Conservation (phyloP, 202 grass and related monocot species). For the Panicum hallii region DNA sequence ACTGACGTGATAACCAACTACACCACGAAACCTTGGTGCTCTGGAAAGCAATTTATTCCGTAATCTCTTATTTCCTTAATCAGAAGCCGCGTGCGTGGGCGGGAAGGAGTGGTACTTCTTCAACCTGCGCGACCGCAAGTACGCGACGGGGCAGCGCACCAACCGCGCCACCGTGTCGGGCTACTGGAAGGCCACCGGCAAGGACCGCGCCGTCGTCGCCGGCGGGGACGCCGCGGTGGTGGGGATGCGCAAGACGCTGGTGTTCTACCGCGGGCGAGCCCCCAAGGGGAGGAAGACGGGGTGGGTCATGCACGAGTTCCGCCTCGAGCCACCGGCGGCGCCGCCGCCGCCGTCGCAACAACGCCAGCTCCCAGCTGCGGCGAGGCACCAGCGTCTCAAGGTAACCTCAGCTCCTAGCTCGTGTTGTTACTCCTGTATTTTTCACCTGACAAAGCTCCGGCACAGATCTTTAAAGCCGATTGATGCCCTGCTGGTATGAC, state of each 20-base stretch:
- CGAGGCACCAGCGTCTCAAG: slow-evolving; percentile 20
- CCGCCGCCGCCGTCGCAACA: not conserved
- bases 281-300: slow-evolving; percentile 63
- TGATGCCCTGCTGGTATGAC: too few relatives aligned
- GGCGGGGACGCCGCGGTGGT: slow-evolving; percentile 3
- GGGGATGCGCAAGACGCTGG: slow-evolving; percentile 76
- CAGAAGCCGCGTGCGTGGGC: slow-evolving; percentile 58
- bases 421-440: too few relatives aligned
- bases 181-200: slow-evolving; percentile 83
- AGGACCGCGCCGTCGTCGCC: slow-evolving; percentile 54
- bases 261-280: slow-evolving; percentile 66
- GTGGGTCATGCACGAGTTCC: slow-evolving; percentile 82
- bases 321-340: slow-evolving; percentile 32
- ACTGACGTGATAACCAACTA: slow-evolving; percentile 99
- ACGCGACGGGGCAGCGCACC: slow-evolving; percentile 67
- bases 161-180: slow-evolving; percentile 70
- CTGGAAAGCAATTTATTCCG: accelerated
- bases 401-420: not conserved
- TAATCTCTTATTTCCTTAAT: not conserved
- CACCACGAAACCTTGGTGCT: slow-evolving; percentile 69
- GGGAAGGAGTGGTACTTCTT: slow-evolving; percentile 78
- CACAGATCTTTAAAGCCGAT: too few relatives aligned
- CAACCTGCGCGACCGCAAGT: slow-evolving; percentile 68
- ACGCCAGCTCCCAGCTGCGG: not conserved
- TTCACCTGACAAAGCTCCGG: too few relatives aligned